Conservation (phyloP, 352 stramenopile genomes). For the Globisporangium yorkense region DNA sequence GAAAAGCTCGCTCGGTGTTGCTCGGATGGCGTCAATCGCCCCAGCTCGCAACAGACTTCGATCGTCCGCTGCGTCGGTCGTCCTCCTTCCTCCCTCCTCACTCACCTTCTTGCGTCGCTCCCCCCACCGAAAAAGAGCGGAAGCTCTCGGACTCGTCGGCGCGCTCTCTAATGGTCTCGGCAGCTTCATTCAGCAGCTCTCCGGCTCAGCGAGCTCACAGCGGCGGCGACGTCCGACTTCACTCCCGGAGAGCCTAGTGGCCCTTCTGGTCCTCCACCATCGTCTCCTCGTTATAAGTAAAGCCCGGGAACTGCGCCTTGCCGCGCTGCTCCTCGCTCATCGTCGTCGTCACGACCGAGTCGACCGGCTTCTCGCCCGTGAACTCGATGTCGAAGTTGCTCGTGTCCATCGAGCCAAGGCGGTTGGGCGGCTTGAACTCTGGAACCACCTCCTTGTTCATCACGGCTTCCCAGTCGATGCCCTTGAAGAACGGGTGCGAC, state of each 20-base stretch:
- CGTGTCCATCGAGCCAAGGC: constrained; percentile 87
- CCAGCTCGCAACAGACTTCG: neutral
- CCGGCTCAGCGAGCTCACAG: neutral
- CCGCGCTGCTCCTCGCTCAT: constrained; percentile 88
- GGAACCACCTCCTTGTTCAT: constrained; percentile 84
- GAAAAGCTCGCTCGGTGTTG: too few species aligned
- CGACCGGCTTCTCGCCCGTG: constrained; percentile 87
- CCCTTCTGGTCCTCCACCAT: constrained; percentile 84
- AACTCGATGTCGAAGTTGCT: constrained; percentile 95
- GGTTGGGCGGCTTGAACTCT: constrained; percentile 90
- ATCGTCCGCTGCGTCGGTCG: neutral
- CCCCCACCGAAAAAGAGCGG: neutral
- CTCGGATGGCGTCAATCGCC: neutral
- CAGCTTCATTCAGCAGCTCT: neutral
- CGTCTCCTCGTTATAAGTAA: constrained; percentile 87
- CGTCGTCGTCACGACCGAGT: constrained; percentile 88
- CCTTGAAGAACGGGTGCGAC: constrained; percentile 90
- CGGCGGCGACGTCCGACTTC: neutral
- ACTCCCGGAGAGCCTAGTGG: constrained; percentile 33
- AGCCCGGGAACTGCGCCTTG: constrained; percentile 88
- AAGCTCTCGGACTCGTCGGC: neutral
- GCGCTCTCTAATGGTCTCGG: constrained; percentile 1
- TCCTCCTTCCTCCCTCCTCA: too few species aligned
- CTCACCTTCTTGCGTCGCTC: neutral
- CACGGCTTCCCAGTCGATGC: constrained; percentile 90